Conservation (phyloP, 768 basidiomycete species). For the Serendipita sp. region DNA sequence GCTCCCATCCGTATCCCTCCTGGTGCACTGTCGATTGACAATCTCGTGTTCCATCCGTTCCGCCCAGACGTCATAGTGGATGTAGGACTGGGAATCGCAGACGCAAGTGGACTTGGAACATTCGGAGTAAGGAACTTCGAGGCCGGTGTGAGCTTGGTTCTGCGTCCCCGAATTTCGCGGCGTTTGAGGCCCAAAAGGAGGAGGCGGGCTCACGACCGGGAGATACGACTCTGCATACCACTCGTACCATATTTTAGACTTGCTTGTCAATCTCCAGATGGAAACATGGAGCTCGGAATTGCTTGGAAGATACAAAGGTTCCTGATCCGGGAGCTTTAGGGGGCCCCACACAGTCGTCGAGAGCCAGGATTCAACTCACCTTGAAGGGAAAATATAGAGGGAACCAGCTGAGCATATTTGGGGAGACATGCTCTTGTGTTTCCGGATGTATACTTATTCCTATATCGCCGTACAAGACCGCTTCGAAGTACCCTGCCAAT, state of each 20-base stretch:
- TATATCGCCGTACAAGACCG: constrained; percentile 76
- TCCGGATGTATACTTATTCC: constrained; percentile 90
- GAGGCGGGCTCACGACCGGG: constrained; percentile 30
- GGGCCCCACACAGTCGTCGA: neutral
- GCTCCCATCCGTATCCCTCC: constrained; percentile 19
- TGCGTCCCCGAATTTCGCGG: constrained; percentile 12
- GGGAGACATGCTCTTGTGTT: constrained; percentile 69
- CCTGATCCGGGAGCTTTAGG: constrained; percentile 32
- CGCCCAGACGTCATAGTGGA: neutral
- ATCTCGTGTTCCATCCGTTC: constrained; percentile 8
- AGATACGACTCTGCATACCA: constrained; percentile 95
- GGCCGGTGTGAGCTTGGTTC: neutral
- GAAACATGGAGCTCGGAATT: constrained; percentile 85
- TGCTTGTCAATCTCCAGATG: constrained; percentile 85
- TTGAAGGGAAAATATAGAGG: constrained; percentile 92
- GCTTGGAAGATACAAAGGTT: constrained; percentile 84
- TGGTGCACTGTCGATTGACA: constrained; percentile 13
- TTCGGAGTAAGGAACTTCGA: neutral
- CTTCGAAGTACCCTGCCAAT: constrained; percentile 94
- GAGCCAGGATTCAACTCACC: constrained; percentile 29
- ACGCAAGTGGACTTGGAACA: constrained; percentile 1
- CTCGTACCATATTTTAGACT: constrained; percentile 92
- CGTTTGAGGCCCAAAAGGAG: constrained; percentile 20
- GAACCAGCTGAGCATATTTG: constrained; percentile 99
- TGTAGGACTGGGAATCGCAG: constrained; percentile 14